Base-by-base conservation (phyloP, 2,329 filamentous ascomycete genomes). In the Colletotrichum paranaense region DNA sequence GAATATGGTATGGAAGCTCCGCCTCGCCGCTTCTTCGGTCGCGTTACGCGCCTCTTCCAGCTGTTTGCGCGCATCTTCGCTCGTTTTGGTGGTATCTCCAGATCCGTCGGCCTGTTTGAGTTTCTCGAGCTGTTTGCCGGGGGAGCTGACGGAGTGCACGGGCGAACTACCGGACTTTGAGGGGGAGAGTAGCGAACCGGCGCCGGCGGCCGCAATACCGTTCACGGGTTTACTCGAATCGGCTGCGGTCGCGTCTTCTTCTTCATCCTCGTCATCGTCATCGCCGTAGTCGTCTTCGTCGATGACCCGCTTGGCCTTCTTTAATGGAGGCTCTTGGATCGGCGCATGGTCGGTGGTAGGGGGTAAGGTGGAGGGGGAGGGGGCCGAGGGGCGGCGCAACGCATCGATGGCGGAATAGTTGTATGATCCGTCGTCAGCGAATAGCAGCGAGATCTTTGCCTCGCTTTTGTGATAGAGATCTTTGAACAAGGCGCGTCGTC, bases 1-100 rank as follows among this genome's bases (percentile, higher is more conserved):
- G 83, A 98, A 97, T 76, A 98, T 89, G 11, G 95, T 97, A 80
- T 98, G 93, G 82, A 98, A 98, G 83, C 93, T 97, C 78, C 92
- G 91, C 84, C 95, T 95, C 56, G 95, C 97, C 63, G 94, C 93
- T 79, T 97, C 95, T 79, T 98, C 96, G 60, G 94, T 95, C 35
- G 94, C 94, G 81, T 93, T 95, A 81, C 97, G 97, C 77, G 95
- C 94, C 80, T 97, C 94, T 82, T 98, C 95, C 75, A 98, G 85
- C 82, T 95, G 94, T 84, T 97, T 97, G 79, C 97, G 94, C 82
- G 95, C 94, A 86, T 98, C 94, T 80, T 98, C 95, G 8, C 92
- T 92, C 28, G 92, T 90, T 81, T 94, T 95, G 68, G 90, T 86
- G 83, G 87, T 88, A 78, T 90, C 80, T 76, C 87, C 86, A 46